These are phyloP conservation scores for Agrostemma githago DNA, from an alignment of 148 eudicot genomes.

Conservation along the genomic window DNA sequence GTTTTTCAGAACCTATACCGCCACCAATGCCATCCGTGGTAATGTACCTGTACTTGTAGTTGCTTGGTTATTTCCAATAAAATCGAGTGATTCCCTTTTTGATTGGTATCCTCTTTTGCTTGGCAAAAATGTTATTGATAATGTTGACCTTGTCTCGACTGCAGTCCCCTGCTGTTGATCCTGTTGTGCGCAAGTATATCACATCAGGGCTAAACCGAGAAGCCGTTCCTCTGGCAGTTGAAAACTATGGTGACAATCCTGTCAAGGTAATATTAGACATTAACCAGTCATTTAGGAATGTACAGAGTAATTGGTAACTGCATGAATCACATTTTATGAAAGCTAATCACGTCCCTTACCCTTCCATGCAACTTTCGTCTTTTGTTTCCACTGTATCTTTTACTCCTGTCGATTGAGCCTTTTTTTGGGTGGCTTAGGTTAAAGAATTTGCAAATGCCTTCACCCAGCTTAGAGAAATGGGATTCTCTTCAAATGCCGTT, in stretches of 20 bases:
- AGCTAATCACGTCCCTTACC: neutral
- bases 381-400: neutral
- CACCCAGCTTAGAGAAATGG: slow-evolving; percentile 79
- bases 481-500: slow-evolving; percentile 71
- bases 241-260: slow-evolving; percentile 88
- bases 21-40: slow-evolving; percentile 24
- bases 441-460: slow-evolving; percentile 71
- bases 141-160: neutral
- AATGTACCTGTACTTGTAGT: neutral
- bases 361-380: neutral
- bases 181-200: slow-evolving; percentile 72
- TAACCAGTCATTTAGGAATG: no score
- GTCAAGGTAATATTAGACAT: slow-evolving; percentile 45
- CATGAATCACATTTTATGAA: no score
- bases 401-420: neutral
- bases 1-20: slow-evolving; percentile 41
- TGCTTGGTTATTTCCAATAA: neutral
- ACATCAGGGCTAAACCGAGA: slow-evolving; percentile 86
- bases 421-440: slow-evolving; percentile 40
- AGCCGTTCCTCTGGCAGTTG: slow-evolving; percentile 82
- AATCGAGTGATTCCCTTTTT: neutral
- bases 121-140: neutral
- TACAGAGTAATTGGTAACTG: no score
- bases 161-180: slow-evolving; percentile 69
- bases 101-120: neutral